Conservation (phyloP, 75 land plant genomes). For the Pinus albicaulis region DNA sequence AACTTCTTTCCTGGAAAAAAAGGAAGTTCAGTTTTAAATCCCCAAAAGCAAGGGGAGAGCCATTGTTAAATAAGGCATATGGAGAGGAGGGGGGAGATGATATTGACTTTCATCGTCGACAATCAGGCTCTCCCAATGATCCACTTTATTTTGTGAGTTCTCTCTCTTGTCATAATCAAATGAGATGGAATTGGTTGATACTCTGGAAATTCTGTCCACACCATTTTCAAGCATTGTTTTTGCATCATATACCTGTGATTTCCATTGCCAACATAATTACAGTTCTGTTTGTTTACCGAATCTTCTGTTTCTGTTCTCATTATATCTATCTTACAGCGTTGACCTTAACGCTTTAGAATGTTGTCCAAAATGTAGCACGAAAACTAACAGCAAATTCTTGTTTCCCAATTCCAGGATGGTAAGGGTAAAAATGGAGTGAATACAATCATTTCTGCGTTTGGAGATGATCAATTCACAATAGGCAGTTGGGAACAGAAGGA, state of each 20-base stretch:
- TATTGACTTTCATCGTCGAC: constrained; percentile 27
- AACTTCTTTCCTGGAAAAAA: constrained; percentile 32
- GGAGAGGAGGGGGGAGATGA: constrained; percentile 35
- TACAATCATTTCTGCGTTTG: constrained; percentile 14
- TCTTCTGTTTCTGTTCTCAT: neutral
- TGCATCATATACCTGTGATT: neutral
- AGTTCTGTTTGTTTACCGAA: neutral
- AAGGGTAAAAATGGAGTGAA: constrained; percentile 1
- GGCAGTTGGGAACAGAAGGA: constrained; percentile 51
- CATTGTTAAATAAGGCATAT: constrained; percentile 29
- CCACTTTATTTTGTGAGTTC: neutral
- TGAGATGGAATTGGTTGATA: too few relatives aligned
- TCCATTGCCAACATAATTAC: neutral
- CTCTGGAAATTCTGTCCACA: too few relatives aligned
- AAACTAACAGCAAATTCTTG: neutral
- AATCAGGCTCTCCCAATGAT: constrained; percentile 21
- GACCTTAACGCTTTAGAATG: neutral
- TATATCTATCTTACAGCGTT: neutral
- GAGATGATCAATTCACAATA: constrained; percentile 38
- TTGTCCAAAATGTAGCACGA: neutral
- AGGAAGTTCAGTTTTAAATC: constrained; percentile 30
- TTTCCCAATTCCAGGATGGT: constrained; percentile 3
- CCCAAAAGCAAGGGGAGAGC: constrained; percentile 21
- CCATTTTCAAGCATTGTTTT: too few relatives aligned
- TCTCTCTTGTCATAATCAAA: neutral